Evolutionary conservation across 305 asterid genomes (phyloP).

Genomic region (Fraxinus albicans): DNA sequence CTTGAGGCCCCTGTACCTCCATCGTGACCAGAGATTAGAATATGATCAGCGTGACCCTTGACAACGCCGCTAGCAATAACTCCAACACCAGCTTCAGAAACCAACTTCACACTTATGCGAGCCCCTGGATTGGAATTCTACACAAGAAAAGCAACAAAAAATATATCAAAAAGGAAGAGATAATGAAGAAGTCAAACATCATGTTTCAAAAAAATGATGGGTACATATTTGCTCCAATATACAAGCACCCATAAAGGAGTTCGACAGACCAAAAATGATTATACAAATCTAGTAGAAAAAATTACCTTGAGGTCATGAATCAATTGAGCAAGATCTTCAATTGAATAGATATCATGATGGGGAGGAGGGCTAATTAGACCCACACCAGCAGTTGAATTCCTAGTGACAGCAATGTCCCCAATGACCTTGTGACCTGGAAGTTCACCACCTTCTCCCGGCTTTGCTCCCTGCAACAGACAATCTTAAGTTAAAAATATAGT

Average conservation of each 20-base stretch:
- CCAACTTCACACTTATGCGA: conserved; percentile 96
- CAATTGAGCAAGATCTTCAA: conserved; percentile 98
- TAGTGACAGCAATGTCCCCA: conserved; percentile 95
- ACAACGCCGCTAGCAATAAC: conserved; percentile 99
- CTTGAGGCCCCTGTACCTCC: conserved; percentile 99
- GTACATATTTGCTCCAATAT: neutral
- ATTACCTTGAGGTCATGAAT: conserved; percentile 95
- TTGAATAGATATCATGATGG: conserved; percentile 97
- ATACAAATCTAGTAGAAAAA: neutral
- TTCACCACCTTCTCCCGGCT: conserved; percentile 99
- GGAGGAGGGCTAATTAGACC: conserved; percentile 99
- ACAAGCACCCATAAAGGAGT: conserved; percentile 7
- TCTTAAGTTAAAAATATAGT: conserved; percentile 23
- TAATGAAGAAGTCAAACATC: neutral
- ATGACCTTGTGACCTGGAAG: conserved; percentile 99
- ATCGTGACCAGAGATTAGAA: conserved; percentile 97
- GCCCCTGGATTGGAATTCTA: conserved; percentile 97
- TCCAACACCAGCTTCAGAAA: conserved; percentile 99
- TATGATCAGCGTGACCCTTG: conserved; percentile 99
- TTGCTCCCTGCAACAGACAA: conserved; percentile 78
- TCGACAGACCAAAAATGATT: neutral
- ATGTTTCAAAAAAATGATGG: neutral
- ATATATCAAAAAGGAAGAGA: conserved; percentile 1
- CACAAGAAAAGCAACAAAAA: conserved; percentile 14
- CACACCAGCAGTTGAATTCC: conserved; percentile 98